phyloP scores from a whole-genome alignment of 768 basidiomycete genomes.

The Leccinellum albellum region DNA sequence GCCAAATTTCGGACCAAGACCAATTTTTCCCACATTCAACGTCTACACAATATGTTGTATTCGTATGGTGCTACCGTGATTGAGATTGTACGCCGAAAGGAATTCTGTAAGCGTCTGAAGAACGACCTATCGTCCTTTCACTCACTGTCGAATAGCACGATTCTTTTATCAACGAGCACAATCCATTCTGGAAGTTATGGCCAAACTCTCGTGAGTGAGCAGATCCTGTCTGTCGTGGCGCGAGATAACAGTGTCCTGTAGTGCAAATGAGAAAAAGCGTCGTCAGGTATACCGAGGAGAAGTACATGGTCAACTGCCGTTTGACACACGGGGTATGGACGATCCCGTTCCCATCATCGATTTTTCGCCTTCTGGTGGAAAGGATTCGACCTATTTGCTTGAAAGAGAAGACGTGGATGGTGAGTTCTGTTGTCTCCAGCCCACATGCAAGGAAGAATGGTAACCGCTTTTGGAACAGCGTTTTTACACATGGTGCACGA shows the following conservation, averaged over 20 bases:
- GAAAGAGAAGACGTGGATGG: constrained; percentile 70
- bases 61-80: constrained; percentile 89
- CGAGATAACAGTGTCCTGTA: constrained; percentile 27
- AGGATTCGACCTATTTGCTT: constrained; percentile 61
- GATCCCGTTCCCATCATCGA: constrained; percentile 77
- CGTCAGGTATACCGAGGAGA: constrained; percentile 84
- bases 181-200: constrained; percentile 81
- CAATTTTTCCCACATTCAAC: constrained; percentile 86
- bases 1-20: constrained; percentile 69
- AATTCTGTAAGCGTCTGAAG: constrained; percentile 61
- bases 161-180: constrained; percentile 82
- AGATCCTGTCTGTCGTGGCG: background rate
- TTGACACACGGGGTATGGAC: constrained; percentile 77
- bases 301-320: constrained; percentile 82
- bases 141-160: constrained; percentile 43
- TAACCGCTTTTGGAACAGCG: constrained; percentile 37
- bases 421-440: constrained; percentile 45
- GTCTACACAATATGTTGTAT: constrained; percentile 86
- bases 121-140: background rate
- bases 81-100: constrained; percentile 87
- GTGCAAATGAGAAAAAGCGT: constrained; percentile 74
- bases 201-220: constrained; percentile 73
- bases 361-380: constrained; percentile 66
- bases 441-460: background rate
- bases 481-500: constrained; percentile 62